Base-by-base conservation (phyloP, 495 filamentous ascomycete genomes). In the Aspergillus nanangensis region DNA sequence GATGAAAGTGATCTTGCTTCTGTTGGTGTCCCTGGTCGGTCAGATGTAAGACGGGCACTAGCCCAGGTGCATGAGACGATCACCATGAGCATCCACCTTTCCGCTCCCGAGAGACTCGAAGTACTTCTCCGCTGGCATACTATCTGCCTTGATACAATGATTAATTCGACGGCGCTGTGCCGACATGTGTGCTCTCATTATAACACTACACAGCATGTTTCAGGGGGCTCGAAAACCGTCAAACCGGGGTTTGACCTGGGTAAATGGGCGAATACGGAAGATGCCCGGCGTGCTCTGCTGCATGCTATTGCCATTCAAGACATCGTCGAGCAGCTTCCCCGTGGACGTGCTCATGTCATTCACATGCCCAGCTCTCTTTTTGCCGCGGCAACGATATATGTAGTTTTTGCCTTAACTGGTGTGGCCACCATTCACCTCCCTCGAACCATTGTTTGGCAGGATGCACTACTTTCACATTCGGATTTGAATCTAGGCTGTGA, bases 291-390 rank as follows among this genome's bases (percentile, higher is more conserved):
- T 19, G 69, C 72, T n/a, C 52, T 74, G 1, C 50, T 76, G 8
- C 72, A 76, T 27, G 72, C 71, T 5, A 60, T 72, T 35, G 66
- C 70, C 2, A 75, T 76, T 21, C 72, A 76, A 51, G 69, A 75
- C 31, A 72, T 76, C 14, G 52, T 76, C n/a, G 72, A 76, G 44
- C 63, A 70, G 38, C 44, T 76, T 1, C 72, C 72, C 5, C 57
- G 70, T 17, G 72, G 72, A 3, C 63, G 71, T 8, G 67, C 70
- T 11, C 72, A 76, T 53, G 70, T 66, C 0, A 62, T 75, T 4
- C 71, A 72, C 47, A 69, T 76, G 60, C 71, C 72, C 1, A 68
- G 58, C 37, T 69, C 70, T 1, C 55, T 76, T 3, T 74, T 76
- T 43, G 63, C 73, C 0, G 64, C 70, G 0, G 62, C 69, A 11